Evolutionary conservation across 352 stramenopile species (phyloP).

Genomic region (Globisporangium lucens): DNA sequence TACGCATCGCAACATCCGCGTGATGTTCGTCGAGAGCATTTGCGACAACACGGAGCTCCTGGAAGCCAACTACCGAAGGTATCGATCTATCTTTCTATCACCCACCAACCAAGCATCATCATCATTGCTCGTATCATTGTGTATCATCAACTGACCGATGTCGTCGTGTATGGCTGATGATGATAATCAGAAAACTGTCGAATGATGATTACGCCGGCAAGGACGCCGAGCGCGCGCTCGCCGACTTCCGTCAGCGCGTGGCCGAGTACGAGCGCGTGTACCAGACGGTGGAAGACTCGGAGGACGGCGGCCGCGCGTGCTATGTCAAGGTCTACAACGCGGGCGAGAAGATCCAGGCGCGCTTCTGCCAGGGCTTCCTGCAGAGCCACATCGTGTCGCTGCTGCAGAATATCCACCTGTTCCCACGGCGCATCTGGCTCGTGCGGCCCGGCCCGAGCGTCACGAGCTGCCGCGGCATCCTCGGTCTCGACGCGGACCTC

Average conservation of each 20-base stretch:
- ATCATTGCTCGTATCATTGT: conserved; percentile 9
- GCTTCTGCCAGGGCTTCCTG: conserved; percentile 84
- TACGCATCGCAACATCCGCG: conserved; percentile 64
- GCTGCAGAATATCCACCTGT: conserved; percentile 91
- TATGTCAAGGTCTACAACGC: conserved; percentile 94
- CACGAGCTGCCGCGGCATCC: conserved; percentile 71
- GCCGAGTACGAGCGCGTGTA: conserved; percentile 93
- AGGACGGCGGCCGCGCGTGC: conserved; percentile 72
- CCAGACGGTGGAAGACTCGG: conserved; percentile 88
- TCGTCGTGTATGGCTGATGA: conserved; percentile 9
- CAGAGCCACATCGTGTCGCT: conserved; percentile 87
- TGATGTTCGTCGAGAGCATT: conserved; percentile 95
- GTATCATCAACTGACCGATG: conserved; percentile 15
- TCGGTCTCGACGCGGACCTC: conserved; percentile 82
- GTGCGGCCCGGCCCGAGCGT: conserved; percentile 83
- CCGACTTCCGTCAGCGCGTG: conserved; percentile 86
- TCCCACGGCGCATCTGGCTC: conserved; percentile 88
- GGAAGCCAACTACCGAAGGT: conserved; percentile 89
- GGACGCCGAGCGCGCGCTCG: conserved; percentile 80
- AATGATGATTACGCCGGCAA: conserved; percentile 92
- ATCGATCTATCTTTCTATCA: not conserved
- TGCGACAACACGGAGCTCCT: conserved; percentile 92
- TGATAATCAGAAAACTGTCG: conserved; percentile 46
- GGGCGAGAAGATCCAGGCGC: conserved; percentile 89
- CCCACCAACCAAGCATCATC: not conserved